Base-by-base conservation (phyloP, 805 yeast species). In the Wickerhamiella kazuoi region DNA sequence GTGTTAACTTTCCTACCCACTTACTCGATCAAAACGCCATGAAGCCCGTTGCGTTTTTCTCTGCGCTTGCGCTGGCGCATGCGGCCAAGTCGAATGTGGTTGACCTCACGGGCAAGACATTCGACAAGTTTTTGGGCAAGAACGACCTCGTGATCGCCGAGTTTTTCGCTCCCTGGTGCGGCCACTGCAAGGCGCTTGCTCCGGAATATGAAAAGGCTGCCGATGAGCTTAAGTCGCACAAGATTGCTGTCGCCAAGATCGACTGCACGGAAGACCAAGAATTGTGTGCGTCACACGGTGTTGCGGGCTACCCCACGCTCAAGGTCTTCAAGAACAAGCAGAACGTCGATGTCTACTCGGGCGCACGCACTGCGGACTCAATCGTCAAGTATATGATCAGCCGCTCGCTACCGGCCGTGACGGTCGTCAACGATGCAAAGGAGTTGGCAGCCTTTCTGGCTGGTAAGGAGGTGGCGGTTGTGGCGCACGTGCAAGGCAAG, bases 81-180 rank as follows among this genome's bases (percentile, higher is more conserved):
- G 82, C 79, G 54, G 79, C 94, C 6, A 7, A 6, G 26, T 11
- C 26, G 34, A 90, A 86, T 26, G 97, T 87, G 36, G 82, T 82
- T 48, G 74, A 79, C 57, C 70, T 87, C 47, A 71, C 79, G 30
- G 62, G 75, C 17, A 74, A 68, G 30, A 69, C 69, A 43, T 87
- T 81, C 57, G 69, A 70, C 41, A 58, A 66, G 14, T 82, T 80
- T 59, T 61, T 87, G 46, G 60, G 63, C 36, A 72, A 68, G 41
- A 79, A 86, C 64, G 79, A 83, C 28, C 67, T 86, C 49, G 93
- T 82, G 18, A 44, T 84, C 16, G 84, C 83, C 18, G 84, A 84
- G 61, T 86, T 86, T 58, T 86, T 79, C 57, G 96, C 97, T 3
- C 95, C 96, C 30, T 86, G 97, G 97, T 87, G 98, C 63, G 95